These are phyloP conservation scores for Zymoseptoria crescenta DNA, from an alignment of 2,329 filamentous ascomycete species.

Conservation along the genomic window DNA sequence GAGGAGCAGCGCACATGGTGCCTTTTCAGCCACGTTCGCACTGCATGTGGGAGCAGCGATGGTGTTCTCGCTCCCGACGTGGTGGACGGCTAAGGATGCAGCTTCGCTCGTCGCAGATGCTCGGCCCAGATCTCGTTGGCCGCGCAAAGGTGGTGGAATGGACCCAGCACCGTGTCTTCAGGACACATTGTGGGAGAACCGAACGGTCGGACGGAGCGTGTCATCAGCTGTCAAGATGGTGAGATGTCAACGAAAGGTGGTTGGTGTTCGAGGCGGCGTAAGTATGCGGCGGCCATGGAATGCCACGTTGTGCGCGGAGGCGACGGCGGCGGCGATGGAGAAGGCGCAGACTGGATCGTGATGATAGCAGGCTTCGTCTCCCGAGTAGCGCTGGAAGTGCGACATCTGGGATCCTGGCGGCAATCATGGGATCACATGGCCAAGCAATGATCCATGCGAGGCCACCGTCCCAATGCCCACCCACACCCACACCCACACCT, in stretches of 20 bases:
- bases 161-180: conserved; percentile 5
- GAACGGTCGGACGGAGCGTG: background rate
- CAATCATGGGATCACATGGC: conserved; percentile 10
- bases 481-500: background rate
- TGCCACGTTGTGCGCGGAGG: background rate
- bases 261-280: conserved; percentile 7
- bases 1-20: conserved; percentile 15
- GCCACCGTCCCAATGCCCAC: conserved; percentile 4
- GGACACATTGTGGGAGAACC: background rate
- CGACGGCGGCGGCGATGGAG: conserved; percentile 4
- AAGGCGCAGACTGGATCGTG: background rate
- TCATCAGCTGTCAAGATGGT: background rate
- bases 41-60: conserved; percentile 14
- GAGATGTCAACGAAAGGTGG: background rate
- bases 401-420: conserved; percentile 12
- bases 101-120: conserved; percentile 18
- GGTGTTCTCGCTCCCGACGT: conserved; percentile 16
- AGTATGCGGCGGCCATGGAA: background rate
- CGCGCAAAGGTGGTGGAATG: conserved; percentile 10
- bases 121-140: conserved; percentile 19
- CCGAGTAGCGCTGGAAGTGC: conserved; percentile 13
- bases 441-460: conserved; percentile 7
- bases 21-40: conserved; percentile 16
- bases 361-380: no score
- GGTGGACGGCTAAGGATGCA: conserved; percentile 14